These are phyloP conservation scores for Mortierella sp. DNA, from an alignment of 371 early-diverging fungal genomes.

Conservation along the genomic window DNA sequence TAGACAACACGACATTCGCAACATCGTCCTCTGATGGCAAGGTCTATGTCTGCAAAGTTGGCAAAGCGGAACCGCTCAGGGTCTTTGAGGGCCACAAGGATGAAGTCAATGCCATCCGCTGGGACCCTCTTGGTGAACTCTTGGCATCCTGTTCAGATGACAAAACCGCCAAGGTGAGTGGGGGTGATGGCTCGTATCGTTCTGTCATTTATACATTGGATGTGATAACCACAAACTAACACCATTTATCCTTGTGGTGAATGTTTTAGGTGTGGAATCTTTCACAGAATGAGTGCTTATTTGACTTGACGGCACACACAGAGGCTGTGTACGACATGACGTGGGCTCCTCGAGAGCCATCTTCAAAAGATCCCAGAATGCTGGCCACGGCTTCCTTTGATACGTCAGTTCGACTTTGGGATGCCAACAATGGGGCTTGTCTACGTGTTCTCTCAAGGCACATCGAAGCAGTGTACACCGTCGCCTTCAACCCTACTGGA, in stretches of 20 bases:
- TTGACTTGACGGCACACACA: constrained; percentile 37
- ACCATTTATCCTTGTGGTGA: constrained; percentile 35
- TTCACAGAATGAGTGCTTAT: constrained; percentile 83
- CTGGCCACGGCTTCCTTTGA: constrained; percentile 93
- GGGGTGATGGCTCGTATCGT: constrained; percentile 7
- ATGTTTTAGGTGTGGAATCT: constrained; percentile 75
- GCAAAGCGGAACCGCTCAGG: constrained; percentile 73
- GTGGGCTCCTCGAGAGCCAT: constrained; percentile 51
- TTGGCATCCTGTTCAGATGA: constrained; percentile 97
- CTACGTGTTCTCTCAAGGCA: constrained; percentile 85
- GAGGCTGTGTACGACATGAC: constrained; percentile 52
- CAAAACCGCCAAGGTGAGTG: constrained; percentile 83
- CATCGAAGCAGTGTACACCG: constrained; percentile 85
- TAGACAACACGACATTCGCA: constrained; percentile 92
- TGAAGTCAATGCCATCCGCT: constrained; percentile 92
- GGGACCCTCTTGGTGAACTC: constrained; percentile 87
- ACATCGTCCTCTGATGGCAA: constrained; percentile 90
- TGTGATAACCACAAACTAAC: background rate
- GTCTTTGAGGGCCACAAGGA: constrained; percentile 85
- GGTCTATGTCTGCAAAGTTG: constrained; percentile 87
- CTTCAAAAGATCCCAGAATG: constrained; percentile 63
- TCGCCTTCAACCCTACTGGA: constrained; percentile 92
- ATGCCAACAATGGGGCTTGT: constrained; percentile 78
- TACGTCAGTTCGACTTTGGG: constrained; percentile 92
- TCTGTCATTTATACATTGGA: background rate